Base-by-base conservation (phyloP, 2,329 filamentous ascomycete genomes). In the Elsinoe perseae region DNA sequence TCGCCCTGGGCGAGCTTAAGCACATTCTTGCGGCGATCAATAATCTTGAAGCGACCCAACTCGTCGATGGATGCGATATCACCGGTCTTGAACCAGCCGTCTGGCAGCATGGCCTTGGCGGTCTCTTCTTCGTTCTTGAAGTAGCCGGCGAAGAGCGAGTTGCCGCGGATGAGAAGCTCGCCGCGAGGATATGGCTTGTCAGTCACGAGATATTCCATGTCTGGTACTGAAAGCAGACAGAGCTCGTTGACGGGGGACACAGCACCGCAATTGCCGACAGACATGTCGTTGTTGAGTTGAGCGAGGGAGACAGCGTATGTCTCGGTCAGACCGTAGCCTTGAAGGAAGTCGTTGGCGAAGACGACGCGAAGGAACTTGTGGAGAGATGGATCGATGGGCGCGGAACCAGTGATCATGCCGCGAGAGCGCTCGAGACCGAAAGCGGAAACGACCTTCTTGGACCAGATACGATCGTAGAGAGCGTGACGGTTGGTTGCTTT, bases 31-130 rank as follows among this genome's bases (percentile, higher is more conserved):
- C 42, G 42, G 36, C 58, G 58, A 27, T 60, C 58, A 30, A 60
- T 59, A 57, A 60, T 57, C n/a, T 32, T 50, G 46, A 60, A 57
- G 14, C 57, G 58, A 23, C 58, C 58, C 20, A 53, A n/a, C 14
- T 44, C 44, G 48, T 60, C 59, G n/a, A 60, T 50, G 10, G 18
- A 21, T n/a, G 42, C 38, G 32, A 60, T 59, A 28, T 98, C 93
- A 56, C 93, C 93, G 0, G 90, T 96, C 69, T 87, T 87, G 81
- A 98, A 97, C 93, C 93, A 98, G 60, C 93, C 93, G 62, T 96
- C 90, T 28, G 85, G 76, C 7, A 92, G 89, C 44, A 97, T 77
- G 0, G 85, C 78, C 73, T 93, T 93, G 58, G 77, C 74, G 1
- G 92, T 97, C 78, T 96, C 92, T 61, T 87, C 89, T 0, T 84